Conservation (phyloP, 176 grass and related monocot species). For the Triticum timopheevii region DNA sequence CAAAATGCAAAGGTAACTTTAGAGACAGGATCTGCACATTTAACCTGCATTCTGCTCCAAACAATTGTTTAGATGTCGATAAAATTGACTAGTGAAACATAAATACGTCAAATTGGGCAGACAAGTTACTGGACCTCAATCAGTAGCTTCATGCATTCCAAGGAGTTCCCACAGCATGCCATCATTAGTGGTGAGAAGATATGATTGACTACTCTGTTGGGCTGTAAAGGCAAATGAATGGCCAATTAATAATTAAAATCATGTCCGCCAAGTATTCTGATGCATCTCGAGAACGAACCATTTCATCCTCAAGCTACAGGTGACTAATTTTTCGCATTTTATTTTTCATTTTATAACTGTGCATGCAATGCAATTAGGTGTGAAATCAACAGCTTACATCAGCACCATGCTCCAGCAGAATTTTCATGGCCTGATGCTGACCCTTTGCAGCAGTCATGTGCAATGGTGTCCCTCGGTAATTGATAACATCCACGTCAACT, state of each 20-base stretch:
- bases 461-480: slow-evolving; percentile 41
- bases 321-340: neutral
- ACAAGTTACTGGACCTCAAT: slow-evolving; percentile 22
- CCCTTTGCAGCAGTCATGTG: slow-evolving; percentile 24
- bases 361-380: neutral
- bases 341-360: neutral
- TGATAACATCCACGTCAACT: slow-evolving; percentile 27
- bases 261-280: neutral
- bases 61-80: neutral
- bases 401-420: slow-evolving; percentile 49
- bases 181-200: slow-evolving; percentile 38
- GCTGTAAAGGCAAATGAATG: slow-evolving; percentile 22
- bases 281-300: neutral
- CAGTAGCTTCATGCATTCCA: slow-evolving; percentile 37
- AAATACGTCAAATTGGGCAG: neutral
- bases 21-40: neutral
- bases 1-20: neutral
- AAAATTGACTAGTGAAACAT: neutral
- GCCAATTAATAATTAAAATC: neutral
- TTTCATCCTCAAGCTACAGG: neutral
- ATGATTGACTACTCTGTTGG: slow-evolving; percentile 33
- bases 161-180: slow-evolving; percentile 27
- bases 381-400: slow-evolving; percentile 40
- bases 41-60: neutral
- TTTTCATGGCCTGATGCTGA: slow-evolving; percentile 14